phyloP scores from a whole-genome alignment of 1,284 basidiomycete genomes.

The Trichosporon ovoides region DNA sequence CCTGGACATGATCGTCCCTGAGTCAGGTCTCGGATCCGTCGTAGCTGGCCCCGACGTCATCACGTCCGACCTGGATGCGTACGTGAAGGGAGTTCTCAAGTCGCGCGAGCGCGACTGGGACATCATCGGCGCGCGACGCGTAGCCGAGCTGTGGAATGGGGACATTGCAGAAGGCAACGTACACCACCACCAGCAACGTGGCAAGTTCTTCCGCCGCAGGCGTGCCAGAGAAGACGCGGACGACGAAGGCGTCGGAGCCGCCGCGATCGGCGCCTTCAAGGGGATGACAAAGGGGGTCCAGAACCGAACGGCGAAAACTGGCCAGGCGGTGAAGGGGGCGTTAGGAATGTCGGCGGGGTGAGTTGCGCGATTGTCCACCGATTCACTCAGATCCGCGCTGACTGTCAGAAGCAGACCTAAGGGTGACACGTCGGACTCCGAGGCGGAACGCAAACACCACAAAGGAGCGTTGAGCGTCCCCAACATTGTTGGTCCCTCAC shows the following conservation, averaged over 20 bases:
- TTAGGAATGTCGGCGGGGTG: slow-evolving; percentile 30
- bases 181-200: background rate
- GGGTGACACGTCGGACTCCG: slow-evolving; percentile 42
- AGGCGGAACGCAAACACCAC: slow-evolving; percentile 15
- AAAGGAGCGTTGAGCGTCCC: slow-evolving; percentile 29
- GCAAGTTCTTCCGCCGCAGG: slow-evolving; percentile 10
- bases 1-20: slow-evolving; percentile 34
- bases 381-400: background rate
- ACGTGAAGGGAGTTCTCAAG: slow-evolving; percentile 37
- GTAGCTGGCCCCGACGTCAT: slow-evolving; percentile 41
- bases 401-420: slow-evolving; percentile 1
- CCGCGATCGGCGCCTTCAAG: slow-evolving; percentile 29
- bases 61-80: slow-evolving; percentile 42
- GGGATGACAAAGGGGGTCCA: slow-evolving; percentile 22
- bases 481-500: slow-evolving; percentile 34
- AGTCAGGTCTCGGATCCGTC: slow-evolving; percentile 37
- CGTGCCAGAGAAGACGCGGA: slow-evolving; percentile 7
- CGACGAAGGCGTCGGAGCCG: slow-evolving; percentile 18
- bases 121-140: slow-evolving; percentile 36
- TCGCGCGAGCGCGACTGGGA: slow-evolving; percentile 43
- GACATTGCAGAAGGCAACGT: slow-evolving; percentile 15
- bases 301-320: slow-evolving; percentile 20
- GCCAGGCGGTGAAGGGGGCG: slow-evolving; percentile 37
- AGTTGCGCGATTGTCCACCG: too few relatives aligned
- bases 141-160: slow-evolving; percentile 42